Conservation (phyloP, 345 rosid species). For the sweet orange (Citrus sinensis) region DNA sequence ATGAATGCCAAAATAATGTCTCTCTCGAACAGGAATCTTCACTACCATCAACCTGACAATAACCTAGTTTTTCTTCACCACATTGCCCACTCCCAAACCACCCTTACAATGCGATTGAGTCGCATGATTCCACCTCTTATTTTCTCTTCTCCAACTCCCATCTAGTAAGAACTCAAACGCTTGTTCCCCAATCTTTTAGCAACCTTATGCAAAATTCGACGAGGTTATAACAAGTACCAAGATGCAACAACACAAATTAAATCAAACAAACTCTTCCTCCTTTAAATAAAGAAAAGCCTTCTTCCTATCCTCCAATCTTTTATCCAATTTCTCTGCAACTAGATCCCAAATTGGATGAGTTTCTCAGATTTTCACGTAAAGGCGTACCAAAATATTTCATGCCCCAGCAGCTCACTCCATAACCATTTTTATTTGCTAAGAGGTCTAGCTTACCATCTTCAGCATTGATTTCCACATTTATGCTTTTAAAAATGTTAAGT, state of each 20-base stretch:
- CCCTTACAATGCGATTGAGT: neutral
- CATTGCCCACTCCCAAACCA: neutral
- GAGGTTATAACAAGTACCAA: neutral
- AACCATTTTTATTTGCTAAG: neutral
- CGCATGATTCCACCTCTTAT: neutral
- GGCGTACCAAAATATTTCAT: neutral
- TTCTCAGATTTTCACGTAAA: neutral
- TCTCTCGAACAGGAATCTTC: neutral
- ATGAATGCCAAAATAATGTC: neutral
- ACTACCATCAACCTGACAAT: neutral
- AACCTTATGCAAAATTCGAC: neutral
- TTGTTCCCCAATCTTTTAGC: neutral
- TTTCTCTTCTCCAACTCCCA: neutral
- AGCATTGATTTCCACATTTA: neutral
- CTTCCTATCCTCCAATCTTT: neutral
- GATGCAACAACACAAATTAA: neutral
- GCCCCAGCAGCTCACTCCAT: neutral
- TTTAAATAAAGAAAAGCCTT: neutral
- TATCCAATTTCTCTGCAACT: neutral
- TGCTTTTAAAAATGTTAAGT: no score
- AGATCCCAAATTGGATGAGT: neutral
- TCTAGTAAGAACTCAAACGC: no score
- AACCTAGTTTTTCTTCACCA: neutral
- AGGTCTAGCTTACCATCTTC: neutral
- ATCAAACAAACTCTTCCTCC: neutral